These are phyloP conservation scores for Colletotrichum australisinense DNA, from an alignment of 2,329 filamentous ascomycete species.

Conservation along the genomic window DNA sequence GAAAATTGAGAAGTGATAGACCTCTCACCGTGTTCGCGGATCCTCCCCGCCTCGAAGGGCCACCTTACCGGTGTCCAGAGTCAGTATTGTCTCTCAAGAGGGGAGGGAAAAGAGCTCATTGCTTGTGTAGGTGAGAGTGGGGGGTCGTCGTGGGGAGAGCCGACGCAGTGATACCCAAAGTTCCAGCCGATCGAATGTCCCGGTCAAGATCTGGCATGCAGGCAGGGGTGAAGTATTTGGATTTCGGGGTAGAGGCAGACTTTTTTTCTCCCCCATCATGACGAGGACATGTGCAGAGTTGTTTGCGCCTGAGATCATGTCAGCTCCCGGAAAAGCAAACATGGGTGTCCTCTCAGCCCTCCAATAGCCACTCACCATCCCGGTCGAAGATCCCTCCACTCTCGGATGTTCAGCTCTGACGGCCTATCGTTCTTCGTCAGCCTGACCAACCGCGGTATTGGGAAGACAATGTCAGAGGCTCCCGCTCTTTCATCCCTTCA, in stretches of 20 bases:
- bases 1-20: constrained; percentile 17
- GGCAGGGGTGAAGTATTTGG: constrained; percentile 3
- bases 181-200: constrained; percentile 1
- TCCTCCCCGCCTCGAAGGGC: not conserved
- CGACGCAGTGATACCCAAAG: constrained; percentile 4
- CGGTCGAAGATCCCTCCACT: not conserved
- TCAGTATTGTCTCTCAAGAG: not conserved
- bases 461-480: not conserved
- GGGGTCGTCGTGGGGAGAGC: not conserved
- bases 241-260: not conserved
- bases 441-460: not conserved
- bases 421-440: not conserved
- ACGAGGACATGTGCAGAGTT: constrained; percentile 19
- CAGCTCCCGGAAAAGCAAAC: constrained; percentile 30
- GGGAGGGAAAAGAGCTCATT: not conserved
- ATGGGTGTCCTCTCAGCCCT: not conserved
- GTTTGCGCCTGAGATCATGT: constrained; percentile 20
- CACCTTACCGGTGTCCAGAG: not conserved
- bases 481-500: constrained; percentile 16
- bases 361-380: not conserved
- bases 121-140: not conserved
- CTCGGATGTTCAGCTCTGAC: not conserved
- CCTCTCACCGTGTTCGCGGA: not conserved
- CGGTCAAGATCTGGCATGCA: not conserved
- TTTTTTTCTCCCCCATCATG: constrained; percentile 1